phyloP scores from a whole-genome alignment of 2,329 filamentous ascomycete species.

The Stenocarpella maydis region DNA sequence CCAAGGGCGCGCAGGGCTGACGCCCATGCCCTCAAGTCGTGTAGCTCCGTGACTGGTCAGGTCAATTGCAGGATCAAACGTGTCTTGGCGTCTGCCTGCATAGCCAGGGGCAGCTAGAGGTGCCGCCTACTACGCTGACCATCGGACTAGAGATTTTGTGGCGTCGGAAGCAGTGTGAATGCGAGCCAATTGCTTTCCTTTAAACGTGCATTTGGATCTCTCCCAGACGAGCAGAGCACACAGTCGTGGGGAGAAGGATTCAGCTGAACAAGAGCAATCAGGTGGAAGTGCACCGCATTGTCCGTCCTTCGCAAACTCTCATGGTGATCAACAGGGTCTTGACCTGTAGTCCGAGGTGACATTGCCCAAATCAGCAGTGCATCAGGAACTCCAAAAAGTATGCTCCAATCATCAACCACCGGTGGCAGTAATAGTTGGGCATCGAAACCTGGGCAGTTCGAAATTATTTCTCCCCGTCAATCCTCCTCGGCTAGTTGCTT shows the following conservation, averaged over 20 bases:
- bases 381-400: no score
- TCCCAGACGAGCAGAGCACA: background rate
- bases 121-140: background rate
- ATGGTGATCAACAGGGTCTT: no score
- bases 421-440: no score
- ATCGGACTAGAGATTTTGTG: background rate
- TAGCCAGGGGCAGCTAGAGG: background rate
- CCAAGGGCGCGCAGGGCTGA: background rate
- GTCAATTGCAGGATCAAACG: background rate
- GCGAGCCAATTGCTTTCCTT: background rate
- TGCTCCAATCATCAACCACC: no score
- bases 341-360: no score
- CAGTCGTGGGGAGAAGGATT: background rate
- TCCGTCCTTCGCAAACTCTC: no score
- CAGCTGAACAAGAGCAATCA: background rate
- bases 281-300: no score
- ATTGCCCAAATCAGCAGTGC: no score
- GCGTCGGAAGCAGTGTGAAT: background rate
- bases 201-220: background rate
- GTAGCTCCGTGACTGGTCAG: background rate
- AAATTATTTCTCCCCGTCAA: no score
- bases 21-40: background rate
- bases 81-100: background rate
- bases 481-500: no score
- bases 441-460: no score